phyloP scores from a whole-genome alignment of 2,329 filamentous ascomycete species.

The Phaeosphaeriaceae sp. region DNA sequence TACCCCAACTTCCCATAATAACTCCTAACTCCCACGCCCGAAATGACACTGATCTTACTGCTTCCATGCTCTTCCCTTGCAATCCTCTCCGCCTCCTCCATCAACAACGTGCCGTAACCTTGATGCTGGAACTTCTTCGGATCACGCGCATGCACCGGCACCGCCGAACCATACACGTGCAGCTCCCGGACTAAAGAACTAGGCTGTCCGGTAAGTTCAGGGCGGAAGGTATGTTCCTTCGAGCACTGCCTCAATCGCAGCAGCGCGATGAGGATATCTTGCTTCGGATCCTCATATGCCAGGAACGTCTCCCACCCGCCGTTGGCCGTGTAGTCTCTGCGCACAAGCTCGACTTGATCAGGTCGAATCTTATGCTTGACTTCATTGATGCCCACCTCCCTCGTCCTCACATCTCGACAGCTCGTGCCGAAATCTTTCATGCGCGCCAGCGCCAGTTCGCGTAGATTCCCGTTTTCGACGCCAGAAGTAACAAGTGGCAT shows the following conservation, averaged over 20 bases:
- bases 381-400: slow-evolving; percentile 98
- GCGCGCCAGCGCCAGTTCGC: slow-evolving; percentile 89
- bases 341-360: slow-evolving; percentile 92
- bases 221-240: slow-evolving; percentile 87
- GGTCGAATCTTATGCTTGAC: slow-evolving; percentile 98
- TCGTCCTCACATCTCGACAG: slow-evolving; percentile 93
- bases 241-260: slow-evolving; percentile 90
- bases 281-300: slow-evolving; percentile 97
- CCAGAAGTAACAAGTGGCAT: slow-evolving; percentile 99
- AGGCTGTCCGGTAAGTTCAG: slow-evolving; percentile 83
- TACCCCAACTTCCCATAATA: slow-evolving; percentile 96
- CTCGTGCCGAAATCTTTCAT: slow-evolving; percentile 99
- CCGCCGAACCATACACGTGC: slow-evolving; percentile 95
- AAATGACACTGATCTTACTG: slow-evolving; percentile 94
- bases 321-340: slow-evolving; percentile 92
- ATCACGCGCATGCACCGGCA: slow-evolving; percentile 95
- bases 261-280: slow-evolving; percentile 94
- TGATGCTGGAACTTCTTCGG: slow-evolving; percentile 98
- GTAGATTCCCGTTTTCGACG: slow-evolving; percentile 95
- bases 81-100: slow-evolving; percentile 98
- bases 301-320: slow-evolving; percentile 98
- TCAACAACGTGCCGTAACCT: slow-evolving; percentile 91
- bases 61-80: slow-evolving; percentile 94
- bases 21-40: slow-evolving; percentile 93
- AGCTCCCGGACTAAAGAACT: slow-evolving; percentile 93